Conservation (phyloP, 2,329 filamentous ascomycete genomes). For the Aureobasidium sp. region DNA sequence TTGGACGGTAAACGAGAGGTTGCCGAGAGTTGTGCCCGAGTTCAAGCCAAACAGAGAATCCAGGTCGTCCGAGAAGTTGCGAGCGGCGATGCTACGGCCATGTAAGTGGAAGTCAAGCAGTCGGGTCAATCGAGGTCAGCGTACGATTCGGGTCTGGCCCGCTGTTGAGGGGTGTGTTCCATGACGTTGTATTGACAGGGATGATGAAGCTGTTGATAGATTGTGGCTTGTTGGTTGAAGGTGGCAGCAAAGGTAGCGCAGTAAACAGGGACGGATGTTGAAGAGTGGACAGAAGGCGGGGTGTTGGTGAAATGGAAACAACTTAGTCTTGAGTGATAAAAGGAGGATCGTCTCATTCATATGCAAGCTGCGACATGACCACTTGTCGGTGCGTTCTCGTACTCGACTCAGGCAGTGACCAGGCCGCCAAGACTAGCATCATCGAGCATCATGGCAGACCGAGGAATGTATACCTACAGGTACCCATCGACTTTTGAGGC, state of each 20-base stretch:
- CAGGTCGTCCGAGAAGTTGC: slow-evolving; percentile 76
- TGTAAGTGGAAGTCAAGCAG: neutral
- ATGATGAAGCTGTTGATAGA: neutral
- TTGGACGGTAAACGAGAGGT: slow-evolving; percentile 66
- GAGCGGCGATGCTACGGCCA: slow-evolving; percentile 65
- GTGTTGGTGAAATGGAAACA: neutral
- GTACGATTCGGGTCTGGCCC: slow-evolving; percentile 20
- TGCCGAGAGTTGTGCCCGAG: slow-evolving; percentile 59
- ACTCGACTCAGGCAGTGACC: neutral
- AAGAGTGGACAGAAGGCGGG: neutral
- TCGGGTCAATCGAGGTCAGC: neutral
- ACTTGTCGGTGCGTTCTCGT: neutral
- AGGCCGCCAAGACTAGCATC: neutral
- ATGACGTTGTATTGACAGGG: neutral
- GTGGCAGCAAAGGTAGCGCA: neutral
- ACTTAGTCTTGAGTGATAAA: neutral
- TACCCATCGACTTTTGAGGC: neutral
- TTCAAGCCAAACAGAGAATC: slow-evolving; percentile 87
- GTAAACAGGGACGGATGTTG: neutral
- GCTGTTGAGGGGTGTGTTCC: neutral
- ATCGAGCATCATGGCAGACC: neutral
- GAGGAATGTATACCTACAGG: neutral
- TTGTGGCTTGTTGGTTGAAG: neutral
- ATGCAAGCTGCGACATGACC: slow-evolving; percentile 7
- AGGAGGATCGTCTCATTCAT: slow-evolving; percentile 9